A percentile compares a stretch with the other conserved stretches of the same genome.
phyloP scores from a whole-genome alignment of 306 rosid genomes.

The Quercus cerris region DNA sequence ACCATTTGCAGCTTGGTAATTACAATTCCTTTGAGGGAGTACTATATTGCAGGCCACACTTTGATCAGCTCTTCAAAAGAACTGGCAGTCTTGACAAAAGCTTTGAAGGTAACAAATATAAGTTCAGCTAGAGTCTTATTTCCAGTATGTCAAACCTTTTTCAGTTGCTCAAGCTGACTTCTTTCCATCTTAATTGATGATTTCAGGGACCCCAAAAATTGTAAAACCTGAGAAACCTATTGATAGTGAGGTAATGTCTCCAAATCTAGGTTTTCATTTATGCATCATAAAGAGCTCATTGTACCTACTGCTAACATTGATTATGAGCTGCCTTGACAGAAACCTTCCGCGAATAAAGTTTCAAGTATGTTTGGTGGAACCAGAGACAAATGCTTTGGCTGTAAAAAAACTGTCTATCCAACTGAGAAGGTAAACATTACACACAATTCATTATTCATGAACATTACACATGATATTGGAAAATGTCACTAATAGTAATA shows the following conservation, averaged over 20 bases:
- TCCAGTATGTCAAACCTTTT: neutral
- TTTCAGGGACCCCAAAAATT: slow-evolving; percentile 86
- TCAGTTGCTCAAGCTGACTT: slow-evolving; percentile 8
- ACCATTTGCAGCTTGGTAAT: slow-evolving; percentile 83
- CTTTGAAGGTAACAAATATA: slow-evolving; percentile 67
- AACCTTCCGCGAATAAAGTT: slow-evolving; percentile 65
- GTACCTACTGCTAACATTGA: slow-evolving; percentile 17
- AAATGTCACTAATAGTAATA: slow-evolving; percentile 1
- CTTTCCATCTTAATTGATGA: neutral
- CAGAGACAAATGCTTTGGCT: slow-evolving; percentile 91
- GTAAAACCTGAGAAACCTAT: slow-evolving; percentile 71
- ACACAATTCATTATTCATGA: neutral
- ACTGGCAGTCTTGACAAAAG: slow-evolving; percentile 99
- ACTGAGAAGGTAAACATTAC: slow-evolving; percentile 72
- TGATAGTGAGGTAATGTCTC: slow-evolving; percentile 62
- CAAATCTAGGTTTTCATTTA: slow-evolving; percentile 1
- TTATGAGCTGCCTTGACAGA: slow-evolving; percentile 40
- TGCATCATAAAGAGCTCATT: neutral
- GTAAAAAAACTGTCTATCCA: slow-evolving; percentile 89
- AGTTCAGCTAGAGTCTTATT: neutral
- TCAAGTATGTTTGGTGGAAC: slow-evolving; percentile 93
- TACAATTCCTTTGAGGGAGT: slow-evolving; percentile 99
- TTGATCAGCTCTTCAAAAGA: slow-evolving; percentile 91
- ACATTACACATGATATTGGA: neutral
- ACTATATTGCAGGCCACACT: slow-evolving; percentile 93